A percentile compares a stretch with the other conserved stretches of the same genome.
Conservation (phyloP, 345 rosid genomes). For the Brassica nigra region DNA sequence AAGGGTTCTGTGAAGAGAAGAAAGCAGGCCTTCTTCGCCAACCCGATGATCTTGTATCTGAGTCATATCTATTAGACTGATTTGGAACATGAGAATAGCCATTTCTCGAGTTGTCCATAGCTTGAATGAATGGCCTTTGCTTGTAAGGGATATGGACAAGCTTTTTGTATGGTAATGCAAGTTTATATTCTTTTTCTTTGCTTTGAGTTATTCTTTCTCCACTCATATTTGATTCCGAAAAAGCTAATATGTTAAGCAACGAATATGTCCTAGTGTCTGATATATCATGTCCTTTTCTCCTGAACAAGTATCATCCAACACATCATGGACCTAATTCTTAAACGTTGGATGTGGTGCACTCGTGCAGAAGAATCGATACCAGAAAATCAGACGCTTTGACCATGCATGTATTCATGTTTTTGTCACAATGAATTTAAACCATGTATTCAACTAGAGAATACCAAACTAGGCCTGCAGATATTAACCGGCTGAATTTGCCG, state of each 20-base stretch:
- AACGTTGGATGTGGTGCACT: conserved; percentile 8
- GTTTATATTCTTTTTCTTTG: conserved; percentile 9
- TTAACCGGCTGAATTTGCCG: not conserved
- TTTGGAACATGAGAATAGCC: conserved; percentile 16
- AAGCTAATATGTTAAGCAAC: conserved; percentile 37
- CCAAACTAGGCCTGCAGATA: not conserved
- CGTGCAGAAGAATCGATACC: conserved; percentile 13
- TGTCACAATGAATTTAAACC: not conserved
- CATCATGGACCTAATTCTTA: conserved; percentile 22
- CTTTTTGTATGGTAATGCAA: conserved; percentile 20
- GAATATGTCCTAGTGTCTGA: conserved; percentile 31
- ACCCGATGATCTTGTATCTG: conserved; percentile 24
- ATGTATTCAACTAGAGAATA: not conserved
- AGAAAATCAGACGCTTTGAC: not conserved
- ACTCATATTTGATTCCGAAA: conserved; percentile 15
- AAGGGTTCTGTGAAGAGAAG: conserved; percentile 31
- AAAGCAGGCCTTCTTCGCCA: conserved; percentile 35
- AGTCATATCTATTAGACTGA: conserved; percentile 11
- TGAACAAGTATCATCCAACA: conserved; percentile 19
- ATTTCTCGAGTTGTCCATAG: conserved; percentile 35
- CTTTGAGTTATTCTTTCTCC: conserved; percentile 38
- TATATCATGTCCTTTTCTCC: not conserved
- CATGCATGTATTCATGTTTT: not conserved
- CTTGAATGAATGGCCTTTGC: conserved; percentile 20
- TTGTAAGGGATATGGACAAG: not conserved